Conservation (phyloP, 2,329 filamentous ascomycete genomes). For the Ilyonectria mors-panacis region DNA sequence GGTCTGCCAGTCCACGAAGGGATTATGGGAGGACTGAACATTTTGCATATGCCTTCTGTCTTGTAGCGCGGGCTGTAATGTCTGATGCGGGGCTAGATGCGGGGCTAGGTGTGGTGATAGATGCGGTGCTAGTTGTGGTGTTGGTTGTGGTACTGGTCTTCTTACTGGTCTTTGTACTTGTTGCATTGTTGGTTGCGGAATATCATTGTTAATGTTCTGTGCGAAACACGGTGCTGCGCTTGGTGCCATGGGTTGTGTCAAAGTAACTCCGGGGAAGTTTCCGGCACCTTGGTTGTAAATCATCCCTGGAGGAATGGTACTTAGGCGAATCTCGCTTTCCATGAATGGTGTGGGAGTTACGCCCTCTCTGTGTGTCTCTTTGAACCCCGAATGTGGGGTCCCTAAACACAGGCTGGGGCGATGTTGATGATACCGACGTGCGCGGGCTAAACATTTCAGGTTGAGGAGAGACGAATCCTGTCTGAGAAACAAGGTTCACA, state of each 20-base stretch:
- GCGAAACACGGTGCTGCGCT: background rate
- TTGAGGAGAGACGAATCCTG: too few relatives aligned
- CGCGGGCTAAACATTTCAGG: too few relatives aligned
- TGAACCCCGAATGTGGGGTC: background rate
- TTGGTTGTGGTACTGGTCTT: background rate
- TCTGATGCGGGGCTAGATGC: too few relatives aligned
- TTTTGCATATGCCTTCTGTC: too few relatives aligned
- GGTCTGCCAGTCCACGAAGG: too few relatives aligned
- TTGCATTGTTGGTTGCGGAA: background rate
- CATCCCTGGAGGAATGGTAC: slow-evolving; percentile 3
- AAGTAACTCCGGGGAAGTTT: background rate
- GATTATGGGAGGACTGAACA: too few relatives aligned
- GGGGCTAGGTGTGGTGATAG: background rate
- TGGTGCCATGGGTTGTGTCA: background rate
- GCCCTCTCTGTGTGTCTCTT: background rate
- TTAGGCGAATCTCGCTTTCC: background rate
- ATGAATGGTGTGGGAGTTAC: background rate
- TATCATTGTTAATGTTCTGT: background rate
- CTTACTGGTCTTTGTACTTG: background rate
- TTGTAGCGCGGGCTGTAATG: too few relatives aligned
- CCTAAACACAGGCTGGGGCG: background rate
- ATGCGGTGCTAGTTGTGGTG: background rate
- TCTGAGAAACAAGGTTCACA: too few relatives aligned
- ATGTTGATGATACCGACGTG: background rate
- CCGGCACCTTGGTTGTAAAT: background rate